These are phyloP conservation scores for Geosmithia putterillii DNA, from an alignment of 2,329 filamentous ascomycete species.

Conservation along the genomic window DNA sequence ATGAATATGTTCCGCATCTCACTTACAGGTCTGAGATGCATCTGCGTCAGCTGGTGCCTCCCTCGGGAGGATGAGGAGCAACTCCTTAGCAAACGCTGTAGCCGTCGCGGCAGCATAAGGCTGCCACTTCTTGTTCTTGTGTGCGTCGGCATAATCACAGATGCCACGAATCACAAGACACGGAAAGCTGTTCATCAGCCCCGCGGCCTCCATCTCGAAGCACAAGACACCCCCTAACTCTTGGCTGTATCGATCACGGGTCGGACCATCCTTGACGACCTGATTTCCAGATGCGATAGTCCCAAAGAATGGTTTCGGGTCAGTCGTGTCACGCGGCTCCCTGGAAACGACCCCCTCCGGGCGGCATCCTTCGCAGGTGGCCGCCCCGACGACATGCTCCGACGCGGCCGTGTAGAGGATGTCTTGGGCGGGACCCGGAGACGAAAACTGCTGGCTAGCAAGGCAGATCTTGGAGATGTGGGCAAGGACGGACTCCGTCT, in stretches of 20 bases:
- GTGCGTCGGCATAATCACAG: constrained; percentile 23
- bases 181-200: constrained; percentile 10
- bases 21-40: too few relatives aligned
- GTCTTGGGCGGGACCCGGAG: too few relatives aligned
- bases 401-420: too few relatives aligned
- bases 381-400: too few relatives aligned
- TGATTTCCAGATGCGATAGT: constrained; percentile 3
- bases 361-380: too few relatives aligned
- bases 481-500: not conserved
- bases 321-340: too few relatives aligned
- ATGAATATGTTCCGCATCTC: too few relatives aligned
- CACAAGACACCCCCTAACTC: constrained; percentile 5
- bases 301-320: not conserved
- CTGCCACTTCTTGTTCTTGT: constrained; percentile 24
- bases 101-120: constrained; percentile 19
- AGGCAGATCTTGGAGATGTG: too few relatives aligned
- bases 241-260: constrained; percentile 1
- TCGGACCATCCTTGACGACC: not conserved
- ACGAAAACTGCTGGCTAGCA: too few relatives aligned
- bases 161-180: constrained; percentile 22
- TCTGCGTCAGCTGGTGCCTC: too few relatives aligned
- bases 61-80: not conserved
- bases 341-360: too few relatives aligned
- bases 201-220: constrained; percentile 16
- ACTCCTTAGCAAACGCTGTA: constrained; percentile 8